phyloP scores from a whole-genome alignment of 257 asterid genomes.

The Solanum stenotomum region DNA sequence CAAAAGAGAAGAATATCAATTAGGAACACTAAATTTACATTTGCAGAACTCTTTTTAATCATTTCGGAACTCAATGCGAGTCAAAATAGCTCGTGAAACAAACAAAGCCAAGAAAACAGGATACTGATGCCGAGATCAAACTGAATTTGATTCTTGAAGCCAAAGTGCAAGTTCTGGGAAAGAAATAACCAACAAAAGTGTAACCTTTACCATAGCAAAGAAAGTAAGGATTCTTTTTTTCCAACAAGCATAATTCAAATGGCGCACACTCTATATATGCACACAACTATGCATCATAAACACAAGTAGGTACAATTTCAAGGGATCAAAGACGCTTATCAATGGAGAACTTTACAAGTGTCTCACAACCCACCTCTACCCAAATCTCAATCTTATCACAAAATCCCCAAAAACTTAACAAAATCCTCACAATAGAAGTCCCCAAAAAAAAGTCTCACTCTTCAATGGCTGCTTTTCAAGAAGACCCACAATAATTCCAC shows the following conservation, averaged over 20 bases:
- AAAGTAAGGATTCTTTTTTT: not conserved
- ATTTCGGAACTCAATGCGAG: not conserved
- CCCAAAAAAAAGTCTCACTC: slow-evolving; percentile 38
- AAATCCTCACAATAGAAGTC: slow-evolving; percentile 57
- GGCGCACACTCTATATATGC: not conserved
- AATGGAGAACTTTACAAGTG: slow-evolving; percentile 52
- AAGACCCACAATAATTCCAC: slow-evolving; percentile 22
- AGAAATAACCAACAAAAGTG: not conserved
- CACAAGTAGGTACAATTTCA: not conserved
- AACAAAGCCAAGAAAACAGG: not conserved
- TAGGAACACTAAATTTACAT: not conserved
- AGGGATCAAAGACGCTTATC: slow-evolving; percentile 39
- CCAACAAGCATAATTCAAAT: not conserved
- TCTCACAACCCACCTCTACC: slow-evolving; percentile 46
- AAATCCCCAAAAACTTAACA: slow-evolving; percentile 64
- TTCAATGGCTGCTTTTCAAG: slow-evolving; percentile 22
- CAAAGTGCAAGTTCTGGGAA: not conserved
- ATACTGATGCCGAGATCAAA: not conserved
- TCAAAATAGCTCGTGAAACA: not conserved
- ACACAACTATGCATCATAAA: not conserved
- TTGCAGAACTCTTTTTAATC: not conserved
- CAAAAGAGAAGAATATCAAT: not conserved
- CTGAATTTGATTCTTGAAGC: not conserved
- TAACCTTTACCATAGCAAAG: not conserved
- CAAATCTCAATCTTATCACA: slow-evolving; percentile 68